Conservation (phyloP, 2,329 filamentous ascomycete species). For the Fusarium falciforme region DNA sequence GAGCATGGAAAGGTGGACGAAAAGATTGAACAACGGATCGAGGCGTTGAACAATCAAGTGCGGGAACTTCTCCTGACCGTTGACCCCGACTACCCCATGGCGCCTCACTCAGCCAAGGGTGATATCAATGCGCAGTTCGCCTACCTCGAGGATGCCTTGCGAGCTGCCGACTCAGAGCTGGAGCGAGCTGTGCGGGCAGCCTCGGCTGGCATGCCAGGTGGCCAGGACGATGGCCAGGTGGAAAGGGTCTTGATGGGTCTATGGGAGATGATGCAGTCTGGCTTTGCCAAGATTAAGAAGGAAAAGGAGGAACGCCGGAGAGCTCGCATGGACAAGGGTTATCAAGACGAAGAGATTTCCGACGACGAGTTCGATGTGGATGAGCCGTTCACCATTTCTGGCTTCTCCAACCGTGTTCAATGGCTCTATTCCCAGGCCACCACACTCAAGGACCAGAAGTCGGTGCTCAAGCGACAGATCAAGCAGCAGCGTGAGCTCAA, state of each 20-base stretch:
- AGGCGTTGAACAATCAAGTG: constrained; percentile 72
- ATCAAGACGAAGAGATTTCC: constrained; percentile 69
- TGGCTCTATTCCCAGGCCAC: constrained; percentile 82
- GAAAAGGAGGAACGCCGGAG: constrained; percentile 65
- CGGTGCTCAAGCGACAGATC: constrained; percentile 89
- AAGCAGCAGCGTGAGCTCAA: constrained; percentile 96
- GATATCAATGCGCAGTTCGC: constrained; percentile 74
- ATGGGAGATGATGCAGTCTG: constrained; percentile 66
- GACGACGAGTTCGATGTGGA: constrained; percentile 67
- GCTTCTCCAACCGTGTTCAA: constrained; percentile 83
- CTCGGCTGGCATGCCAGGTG: constrained; percentile 42
- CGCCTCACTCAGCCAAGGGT: constrained; percentile 67
- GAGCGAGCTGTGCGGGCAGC: constrained; percentile 47
- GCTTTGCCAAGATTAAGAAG: constrained; percentile 65
- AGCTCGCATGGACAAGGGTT: constrained; percentile 66
- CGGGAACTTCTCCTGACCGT: constrained; percentile 66
- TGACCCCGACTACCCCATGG: constrained; percentile 63
- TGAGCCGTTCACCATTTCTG: constrained; percentile 77
- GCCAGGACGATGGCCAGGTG: constrained; percentile 60
- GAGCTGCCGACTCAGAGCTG: constrained; percentile 59
- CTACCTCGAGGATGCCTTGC: constrained; percentile 73
- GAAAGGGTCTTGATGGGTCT: constrained; percentile 65
- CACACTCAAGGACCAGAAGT: constrained; percentile 85
- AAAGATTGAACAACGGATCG: constrained; percentile 65
- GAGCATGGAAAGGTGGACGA: constrained; percentile 53